These are phyloP conservation scores for Pythium dissimile DNA, from an alignment of 352 stramenopile genomes.

Conservation along the genomic window DNA sequence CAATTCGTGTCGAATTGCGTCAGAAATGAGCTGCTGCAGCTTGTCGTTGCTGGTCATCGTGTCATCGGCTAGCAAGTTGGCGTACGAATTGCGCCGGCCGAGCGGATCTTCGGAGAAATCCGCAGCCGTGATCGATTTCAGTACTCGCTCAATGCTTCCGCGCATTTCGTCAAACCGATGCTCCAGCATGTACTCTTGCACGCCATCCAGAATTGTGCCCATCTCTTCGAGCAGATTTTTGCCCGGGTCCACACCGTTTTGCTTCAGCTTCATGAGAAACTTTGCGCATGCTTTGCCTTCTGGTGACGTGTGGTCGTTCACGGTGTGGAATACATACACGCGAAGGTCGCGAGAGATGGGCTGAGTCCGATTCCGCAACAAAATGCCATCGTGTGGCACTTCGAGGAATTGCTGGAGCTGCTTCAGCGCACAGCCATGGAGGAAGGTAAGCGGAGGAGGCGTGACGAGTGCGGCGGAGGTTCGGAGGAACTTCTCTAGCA, in stretches of 20 bases:
- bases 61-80: constrained; percentile 56
- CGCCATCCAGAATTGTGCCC: constrained; percentile 70
- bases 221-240: constrained; percentile 72
- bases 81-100: constrained; percentile 60
- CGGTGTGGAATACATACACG: constrained; percentile 77
- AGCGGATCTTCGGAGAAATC: constrained; percentile 13
- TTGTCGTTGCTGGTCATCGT: constrained; percentile 70
- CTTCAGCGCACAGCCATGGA: constrained; percentile 69
- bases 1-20: constrained; percentile 79
- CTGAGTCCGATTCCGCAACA: constrained; percentile 76
- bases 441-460: constrained; percentile 69
- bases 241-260: constrained; percentile 34
- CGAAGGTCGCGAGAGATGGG: constrained; percentile 71
- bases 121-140: constrained; percentile 36
- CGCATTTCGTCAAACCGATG: constrained; percentile 81
- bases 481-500: constrained; percentile 77
- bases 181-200: constrained; percentile 87
- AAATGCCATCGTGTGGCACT: constrained; percentile 62
- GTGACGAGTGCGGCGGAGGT: constrained; percentile 67
- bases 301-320: constrained; percentile 71
- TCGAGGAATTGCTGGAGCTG: constrained; percentile 81
- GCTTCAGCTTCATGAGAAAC: constrained; percentile 61
- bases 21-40: constrained; percentile 69
- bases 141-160: constrained; percentile 52
- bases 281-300: constrained; percentile 79